A percentile compares a stretch with the other conserved stretches of the same genome.
phyloP scores from a whole-genome alignment of 148 eudicot species.

The Camellia japonica region DNA sequence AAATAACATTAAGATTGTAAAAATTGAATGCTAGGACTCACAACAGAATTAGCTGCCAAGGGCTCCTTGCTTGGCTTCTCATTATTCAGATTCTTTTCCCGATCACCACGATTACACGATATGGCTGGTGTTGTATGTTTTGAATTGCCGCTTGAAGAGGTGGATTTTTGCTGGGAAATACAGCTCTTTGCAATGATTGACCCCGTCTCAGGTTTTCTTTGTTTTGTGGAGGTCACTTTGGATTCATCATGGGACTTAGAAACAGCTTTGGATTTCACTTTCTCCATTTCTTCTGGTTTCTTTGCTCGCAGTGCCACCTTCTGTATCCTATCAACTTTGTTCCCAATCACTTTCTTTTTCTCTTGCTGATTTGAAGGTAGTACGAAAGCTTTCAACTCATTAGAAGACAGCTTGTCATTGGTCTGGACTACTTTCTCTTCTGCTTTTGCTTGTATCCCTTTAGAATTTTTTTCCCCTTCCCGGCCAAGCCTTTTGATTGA shows the following conservation, averaged over 20 bases:
- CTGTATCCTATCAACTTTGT: conserved; percentile 26
- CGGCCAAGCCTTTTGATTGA: conserved; percentile 13
- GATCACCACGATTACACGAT: conserved; percentile 18
- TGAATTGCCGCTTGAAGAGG: background rate
- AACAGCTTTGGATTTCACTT: conserved; percentile 22
- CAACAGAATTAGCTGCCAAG: conserved; percentile 13
- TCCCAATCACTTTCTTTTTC: conserved; percentile 34
- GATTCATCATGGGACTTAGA: conserved; percentile 27
- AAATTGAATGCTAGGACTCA: conserved; percentile 24
- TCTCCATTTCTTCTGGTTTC: conserved; percentile 35
- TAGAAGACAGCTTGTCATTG: conserved; percentile 26
- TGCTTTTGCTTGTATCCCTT: conserved; percentile 14
- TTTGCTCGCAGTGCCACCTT: conserved; percentile 28
- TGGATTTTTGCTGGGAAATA: conserved; percentile 19
- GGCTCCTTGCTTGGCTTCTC: conserved; percentile 17
- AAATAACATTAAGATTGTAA: background rate
- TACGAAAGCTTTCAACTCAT: conserved; percentile 26
- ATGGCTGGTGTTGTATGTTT: conserved; percentile 10
- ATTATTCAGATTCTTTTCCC: conserved; percentile 26
- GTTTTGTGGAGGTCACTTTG: conserved; percentile 19
- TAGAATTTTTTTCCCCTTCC: conserved; percentile 16
- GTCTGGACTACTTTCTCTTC: conserved; percentile 19
- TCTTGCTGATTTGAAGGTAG: conserved; percentile 25
- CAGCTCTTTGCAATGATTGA: conserved; percentile 23
- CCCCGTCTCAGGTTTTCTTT: conserved; percentile 28